A percentile compares a stretch with the other conserved stretches of the same genome.
These are phyloP conservation scores for Danielia oregonensis DNA, from an alignment of 805 yeast genomes.

Conservation along the genomic window DNA sequence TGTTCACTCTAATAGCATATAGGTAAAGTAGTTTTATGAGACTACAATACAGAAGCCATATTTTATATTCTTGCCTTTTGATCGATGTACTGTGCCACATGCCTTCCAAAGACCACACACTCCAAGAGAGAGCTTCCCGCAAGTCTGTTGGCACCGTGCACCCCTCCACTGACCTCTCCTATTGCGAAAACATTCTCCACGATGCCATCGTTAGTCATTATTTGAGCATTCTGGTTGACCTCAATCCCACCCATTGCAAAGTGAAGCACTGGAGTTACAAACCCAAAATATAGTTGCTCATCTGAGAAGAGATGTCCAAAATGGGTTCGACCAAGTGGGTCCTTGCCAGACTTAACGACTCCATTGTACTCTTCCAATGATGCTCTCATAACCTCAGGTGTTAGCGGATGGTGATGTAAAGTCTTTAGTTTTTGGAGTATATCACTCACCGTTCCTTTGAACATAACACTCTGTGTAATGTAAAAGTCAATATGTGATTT, in stretches of 20 bases:
- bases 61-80: not conserved
- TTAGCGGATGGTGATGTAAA: conserved; percentile 2
- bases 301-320: conserved; percentile 22
- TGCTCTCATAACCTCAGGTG: conserved; percentile 2
- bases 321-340: conserved; percentile 31
- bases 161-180: conserved; percentile 68
- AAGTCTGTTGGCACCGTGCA: conserved; percentile 61
- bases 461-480: conserved; percentile 23
- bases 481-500: conserved; percentile 52
- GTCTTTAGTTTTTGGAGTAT: conserved; percentile 10
- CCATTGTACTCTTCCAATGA: conserved; percentile 17
- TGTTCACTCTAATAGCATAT: not conserved
- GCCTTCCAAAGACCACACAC: conserved; percentile 58
- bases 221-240: conserved; percentile 18
- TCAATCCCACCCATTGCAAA: conserved; percentile 28
- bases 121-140: conserved; percentile 57
- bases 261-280: conserved; percentile 50
- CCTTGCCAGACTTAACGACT: conserved; percentile 19
- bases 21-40: no score
- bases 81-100: conserved; percentile 35
- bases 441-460: conserved; percentile 20
- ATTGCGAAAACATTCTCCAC: conserved; percentile 53
- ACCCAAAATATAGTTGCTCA: conserved; percentile 43
- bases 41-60: no score
- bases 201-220: conserved; percentile 20